Evolutionary conservation across 768 basidiomycete genomes (phyloP).

Genomic region (Kondoa subrosea): DNA sequence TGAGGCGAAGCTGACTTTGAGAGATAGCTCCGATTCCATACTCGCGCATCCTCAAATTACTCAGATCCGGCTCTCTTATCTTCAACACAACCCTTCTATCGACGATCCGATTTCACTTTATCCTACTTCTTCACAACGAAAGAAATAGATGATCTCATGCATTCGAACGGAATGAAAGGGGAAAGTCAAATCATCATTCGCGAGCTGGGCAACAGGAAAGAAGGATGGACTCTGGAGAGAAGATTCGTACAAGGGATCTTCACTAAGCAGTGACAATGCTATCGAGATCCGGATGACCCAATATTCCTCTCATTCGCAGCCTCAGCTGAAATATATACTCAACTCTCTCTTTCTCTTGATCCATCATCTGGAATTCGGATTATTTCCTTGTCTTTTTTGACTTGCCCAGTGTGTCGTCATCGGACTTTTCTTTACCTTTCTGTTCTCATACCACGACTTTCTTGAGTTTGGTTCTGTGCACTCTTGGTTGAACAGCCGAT

Average conservation of each 20-base stretch:
- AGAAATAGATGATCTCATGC: background rate
- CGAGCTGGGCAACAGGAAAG: constrained; percentile 6
- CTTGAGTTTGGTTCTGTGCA: no score
- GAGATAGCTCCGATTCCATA: background rate
- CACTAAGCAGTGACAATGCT: constrained; percentile 32
- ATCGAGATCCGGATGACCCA: no score
- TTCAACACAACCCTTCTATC: background rate
- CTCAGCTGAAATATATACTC: no score
- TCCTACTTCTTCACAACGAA: constrained; percentile 3
- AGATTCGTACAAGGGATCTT: constrained; percentile 5
- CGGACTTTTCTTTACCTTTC: no score
- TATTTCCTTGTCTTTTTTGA: no score
- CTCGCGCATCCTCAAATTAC: background rate
- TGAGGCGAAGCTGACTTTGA: background rate
- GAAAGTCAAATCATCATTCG: background rate
- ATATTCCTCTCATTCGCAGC: no score
- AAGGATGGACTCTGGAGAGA: background rate
- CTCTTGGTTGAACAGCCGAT: no score
- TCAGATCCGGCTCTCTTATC: constrained; percentile 8
- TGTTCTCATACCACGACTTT: no score
- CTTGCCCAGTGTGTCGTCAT: no score
- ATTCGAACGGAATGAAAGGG: background rate
- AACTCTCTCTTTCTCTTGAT: no score
- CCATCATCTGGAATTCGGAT: no score
- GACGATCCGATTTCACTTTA: background rate